Conservation (phyloP, 495 filamentous ascomycete species). For the Hypoxylon fragiforme region DNA sequence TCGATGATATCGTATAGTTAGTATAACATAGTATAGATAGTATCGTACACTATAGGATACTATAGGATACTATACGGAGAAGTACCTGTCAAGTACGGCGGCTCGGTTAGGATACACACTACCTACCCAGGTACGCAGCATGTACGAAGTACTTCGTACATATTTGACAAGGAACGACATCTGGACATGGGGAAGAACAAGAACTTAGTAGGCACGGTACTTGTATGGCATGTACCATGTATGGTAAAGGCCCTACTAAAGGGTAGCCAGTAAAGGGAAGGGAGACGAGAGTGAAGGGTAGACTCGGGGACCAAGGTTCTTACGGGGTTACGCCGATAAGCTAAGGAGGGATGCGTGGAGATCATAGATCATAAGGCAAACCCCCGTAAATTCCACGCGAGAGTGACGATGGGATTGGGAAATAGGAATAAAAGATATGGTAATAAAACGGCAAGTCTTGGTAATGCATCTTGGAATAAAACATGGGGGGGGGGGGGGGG, state of each 20-base stretch:
- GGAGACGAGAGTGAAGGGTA: constrained; percentile 3
- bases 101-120: constrained; percentile 21
- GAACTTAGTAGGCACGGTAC: no score
- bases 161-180: background rate
- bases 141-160: background rate
- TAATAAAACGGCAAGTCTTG: no score
- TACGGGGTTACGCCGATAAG: constrained; percentile 30
- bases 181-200: no score
- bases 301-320: constrained; percentile 12
- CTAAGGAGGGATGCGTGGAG: constrained; percentile 20
- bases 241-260: no score
- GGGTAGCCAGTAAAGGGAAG: constrained; percentile 26
- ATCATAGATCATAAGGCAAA: constrained; percentile 34
- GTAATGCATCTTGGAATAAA: background rate
- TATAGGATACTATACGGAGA: no score
- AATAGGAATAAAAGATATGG: constrained; percentile 4
- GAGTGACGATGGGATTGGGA: constrained; percentile 14
- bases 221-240: no score
- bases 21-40: no score
- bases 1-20: no score
- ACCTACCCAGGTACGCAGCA: constrained; percentile 13
- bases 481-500: background rate
- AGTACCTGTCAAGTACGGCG: no score
- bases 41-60: no score
- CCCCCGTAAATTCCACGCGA: constrained; percentile 12